Evolutionary conservation across 1,139 yeast genomes (phyloP).

Genomic region (Petasospora rhodanensis): DNA sequence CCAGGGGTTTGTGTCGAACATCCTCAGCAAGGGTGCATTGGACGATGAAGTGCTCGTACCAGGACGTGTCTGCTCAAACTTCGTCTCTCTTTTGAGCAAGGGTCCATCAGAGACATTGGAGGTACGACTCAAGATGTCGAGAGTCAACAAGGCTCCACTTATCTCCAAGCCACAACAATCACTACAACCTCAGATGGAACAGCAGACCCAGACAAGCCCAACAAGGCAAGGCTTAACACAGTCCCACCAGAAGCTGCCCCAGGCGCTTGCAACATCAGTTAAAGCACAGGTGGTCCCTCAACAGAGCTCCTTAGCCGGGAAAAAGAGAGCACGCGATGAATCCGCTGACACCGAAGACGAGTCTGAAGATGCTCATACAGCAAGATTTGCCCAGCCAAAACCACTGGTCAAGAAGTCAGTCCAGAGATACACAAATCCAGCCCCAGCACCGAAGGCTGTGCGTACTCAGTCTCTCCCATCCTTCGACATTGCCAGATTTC

Average conservation of each 20-base stretch:
- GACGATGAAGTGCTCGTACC: constrained; percentile 42
- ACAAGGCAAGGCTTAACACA: too few relatives aligned
- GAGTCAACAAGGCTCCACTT: constrained; percentile 23
- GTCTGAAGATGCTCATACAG: constrained; percentile 12
- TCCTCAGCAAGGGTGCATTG: constrained; percentile 24
- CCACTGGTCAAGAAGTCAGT: constrained; percentile 17
- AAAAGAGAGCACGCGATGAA: constrained; percentile 12
- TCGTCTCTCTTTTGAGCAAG: constrained; percentile 48
- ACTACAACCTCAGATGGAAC: constrained; percentile 3
- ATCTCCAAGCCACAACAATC: constrained; percentile 4
- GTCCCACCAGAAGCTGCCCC: constrained; percentile 3
- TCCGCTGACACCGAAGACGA: constrained; percentile 21
- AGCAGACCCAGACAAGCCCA: too few relatives aligned
- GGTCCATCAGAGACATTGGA: constrained; percentile 57
- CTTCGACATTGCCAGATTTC: constrained; percentile 38
- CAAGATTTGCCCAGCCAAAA: constrained; percentile 12
- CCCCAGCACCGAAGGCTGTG: constrained; percentile 51
- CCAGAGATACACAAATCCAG: constrained; percentile 22
- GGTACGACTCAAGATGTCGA: constrained; percentile 53
- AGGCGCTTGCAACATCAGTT: too few relatives aligned
- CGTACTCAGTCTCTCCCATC: constrained; percentile 62
- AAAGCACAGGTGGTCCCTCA: too few relatives aligned
- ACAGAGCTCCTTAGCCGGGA: constrained; percentile 5
- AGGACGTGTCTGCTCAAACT: constrained; percentile 68
- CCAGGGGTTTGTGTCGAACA: constrained; percentile 55